Percentiles rank a stretch among this genome's conserved stretches.
phyloP scores from a whole-genome alignment of 768 basidiomycete species.

The Boletus huronensis region DNA sequence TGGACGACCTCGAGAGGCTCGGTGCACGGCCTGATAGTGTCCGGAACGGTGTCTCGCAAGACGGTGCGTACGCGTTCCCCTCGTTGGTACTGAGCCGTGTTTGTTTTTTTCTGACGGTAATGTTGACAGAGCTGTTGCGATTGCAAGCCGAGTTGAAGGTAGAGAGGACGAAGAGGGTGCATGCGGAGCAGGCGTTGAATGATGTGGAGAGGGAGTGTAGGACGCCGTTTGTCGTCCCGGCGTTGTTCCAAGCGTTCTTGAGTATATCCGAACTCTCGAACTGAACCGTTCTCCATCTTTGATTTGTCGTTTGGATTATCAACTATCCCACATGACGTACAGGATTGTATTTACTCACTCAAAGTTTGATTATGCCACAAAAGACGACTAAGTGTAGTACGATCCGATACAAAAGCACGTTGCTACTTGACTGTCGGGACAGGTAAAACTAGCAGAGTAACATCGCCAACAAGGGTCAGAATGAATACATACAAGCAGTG shows the following conservation, averaged over 20 bases:
- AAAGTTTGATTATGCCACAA: constrained; percentile 8
- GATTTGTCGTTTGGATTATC: neutral
- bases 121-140: constrained; percentile 12
- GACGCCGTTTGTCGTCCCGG: constrained; percentile 55
- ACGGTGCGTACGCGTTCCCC: constrained; percentile 11
- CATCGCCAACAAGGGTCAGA: neutral
- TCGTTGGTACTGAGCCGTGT: neutral
- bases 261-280: constrained; percentile 44
- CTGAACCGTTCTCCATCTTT: neutral
- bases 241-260: constrained; percentile 51
- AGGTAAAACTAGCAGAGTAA: neutral
- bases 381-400: constrained; percentile 10
- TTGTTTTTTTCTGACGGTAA: neutral
- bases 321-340: neutral
- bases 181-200: constrained; percentile 42
- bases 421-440: neutral
- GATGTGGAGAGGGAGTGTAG: constrained; percentile 50
- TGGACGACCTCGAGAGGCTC: constrained; percentile 21
- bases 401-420: constrained; percentile 13
- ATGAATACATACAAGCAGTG: neutral
- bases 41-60: neutral
- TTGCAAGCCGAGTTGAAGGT: constrained; percentile 35
- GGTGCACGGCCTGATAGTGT: constrained; percentile 4
- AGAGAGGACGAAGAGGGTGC: constrained; percentile 37
- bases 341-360: neutral